These are phyloP conservation scores for Themeda triandra DNA, from an alignment of 176 grass and related monocot species.

Conservation along the genomic window DNA sequence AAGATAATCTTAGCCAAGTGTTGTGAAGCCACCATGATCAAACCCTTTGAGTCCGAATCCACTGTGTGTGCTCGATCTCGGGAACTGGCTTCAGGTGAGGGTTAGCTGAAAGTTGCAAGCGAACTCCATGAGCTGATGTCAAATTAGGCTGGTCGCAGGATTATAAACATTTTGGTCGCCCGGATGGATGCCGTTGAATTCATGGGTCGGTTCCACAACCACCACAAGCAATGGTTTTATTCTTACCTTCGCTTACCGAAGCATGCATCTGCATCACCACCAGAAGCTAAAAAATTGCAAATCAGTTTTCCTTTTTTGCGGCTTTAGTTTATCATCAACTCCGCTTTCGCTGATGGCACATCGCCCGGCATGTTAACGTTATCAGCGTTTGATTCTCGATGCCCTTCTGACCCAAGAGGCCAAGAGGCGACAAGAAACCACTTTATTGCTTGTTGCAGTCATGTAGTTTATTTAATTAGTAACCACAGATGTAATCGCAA, in stretches of 20 bases:
- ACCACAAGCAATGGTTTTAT: slow-evolving; percentile 23
- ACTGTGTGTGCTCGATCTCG: too few relatives aligned
- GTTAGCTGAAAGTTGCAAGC: neutral
- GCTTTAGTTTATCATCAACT: slow-evolving; percentile 20
- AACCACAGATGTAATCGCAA: neutral
- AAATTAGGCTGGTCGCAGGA: neutral
- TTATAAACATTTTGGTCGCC: neutral
- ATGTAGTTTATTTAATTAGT: neutral
- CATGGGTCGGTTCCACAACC: slow-evolving; percentile 1
- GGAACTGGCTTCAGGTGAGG: neutral
- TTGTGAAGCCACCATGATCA: too few relatives aligned
- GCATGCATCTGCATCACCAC: neutral
- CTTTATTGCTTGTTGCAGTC: slow-evolving; percentile 25
- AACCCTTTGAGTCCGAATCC: too few relatives aligned
- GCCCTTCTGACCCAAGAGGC: neutral
- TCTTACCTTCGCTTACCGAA: slow-evolving; percentile 1
- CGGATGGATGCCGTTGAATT: neutral
- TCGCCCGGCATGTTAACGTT: slow-evolving; percentile 15
- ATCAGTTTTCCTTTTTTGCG: neutral
- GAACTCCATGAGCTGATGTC: neutral
- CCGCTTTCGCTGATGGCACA: slow-evolving; percentile 29
- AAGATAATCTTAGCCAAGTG: too few relatives aligned
- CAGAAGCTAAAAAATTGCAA: slow-evolving; percentile 6
- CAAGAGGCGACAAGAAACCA: slow-evolving; percentile 24
- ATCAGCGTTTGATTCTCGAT: slow-evolving; percentile 17